Conservation (phyloP, 108 stramenopile species). For the Phaeodactylum tricornutum region DNA sequence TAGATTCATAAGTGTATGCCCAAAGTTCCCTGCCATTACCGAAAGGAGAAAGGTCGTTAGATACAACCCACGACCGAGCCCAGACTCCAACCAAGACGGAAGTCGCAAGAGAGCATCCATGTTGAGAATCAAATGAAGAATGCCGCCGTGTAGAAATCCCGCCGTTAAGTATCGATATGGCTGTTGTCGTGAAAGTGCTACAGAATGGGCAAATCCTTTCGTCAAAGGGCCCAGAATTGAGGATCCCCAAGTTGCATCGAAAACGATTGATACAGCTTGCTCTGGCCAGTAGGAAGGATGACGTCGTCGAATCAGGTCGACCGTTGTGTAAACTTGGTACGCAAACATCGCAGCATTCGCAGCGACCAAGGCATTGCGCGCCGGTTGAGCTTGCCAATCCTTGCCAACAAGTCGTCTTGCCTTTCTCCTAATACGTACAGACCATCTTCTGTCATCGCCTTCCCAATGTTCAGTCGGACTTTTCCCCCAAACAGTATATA, state of each 20-base stretch:
- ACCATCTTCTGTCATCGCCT: constrained; percentile 2
- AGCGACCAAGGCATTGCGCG: constrained; percentile 15
- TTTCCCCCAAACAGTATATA: too few relatives aligned
- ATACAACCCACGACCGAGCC: constrained; percentile 39
- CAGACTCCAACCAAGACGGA: constrained; percentile 57
- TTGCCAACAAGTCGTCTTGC: background rate
- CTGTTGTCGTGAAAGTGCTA: constrained; percentile 27
- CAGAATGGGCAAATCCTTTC: constrained; percentile 44
- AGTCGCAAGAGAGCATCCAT: constrained; percentile 32
- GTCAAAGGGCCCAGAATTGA: constrained; percentile 31
- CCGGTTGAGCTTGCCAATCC: background rate
- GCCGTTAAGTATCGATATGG: constrained; percentile 65
- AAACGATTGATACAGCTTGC: constrained; percentile 16
- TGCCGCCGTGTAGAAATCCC: constrained; percentile 59
- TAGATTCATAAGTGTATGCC: constrained; percentile 9
- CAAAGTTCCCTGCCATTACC: constrained; percentile 56
- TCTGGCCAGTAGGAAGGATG: constrained; percentile 45
- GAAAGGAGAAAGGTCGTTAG: constrained; percentile 48
- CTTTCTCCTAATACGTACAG: background rate
- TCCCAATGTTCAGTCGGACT: too few relatives aligned
- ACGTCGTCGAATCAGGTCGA: constrained; percentile 25
- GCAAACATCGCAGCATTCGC: constrained; percentile 34
- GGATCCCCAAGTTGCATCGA: constrained; percentile 21
- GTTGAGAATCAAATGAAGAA: constrained; percentile 56
- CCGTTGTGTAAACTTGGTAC: constrained; percentile 52